Conservation (phyloP, 73 alveolate genomes). For the Paraurostyla sp. region DNA sequence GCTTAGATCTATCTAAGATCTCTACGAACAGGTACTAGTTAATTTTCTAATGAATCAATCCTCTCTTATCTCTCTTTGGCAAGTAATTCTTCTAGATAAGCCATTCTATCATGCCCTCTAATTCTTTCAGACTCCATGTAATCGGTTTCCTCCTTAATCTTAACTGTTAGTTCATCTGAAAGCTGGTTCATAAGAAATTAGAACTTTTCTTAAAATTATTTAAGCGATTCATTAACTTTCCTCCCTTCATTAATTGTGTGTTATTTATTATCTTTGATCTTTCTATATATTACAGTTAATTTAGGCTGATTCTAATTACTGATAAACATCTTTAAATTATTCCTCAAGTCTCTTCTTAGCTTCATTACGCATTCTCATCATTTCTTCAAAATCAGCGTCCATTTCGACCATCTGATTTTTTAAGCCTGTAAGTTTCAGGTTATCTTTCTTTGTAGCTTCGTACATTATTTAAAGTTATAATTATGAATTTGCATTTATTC, state of each 20-base stretch:
- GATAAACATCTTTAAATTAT: conserved; percentile 86
- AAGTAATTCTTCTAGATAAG: conserved; percentile 71
- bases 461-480: conserved; percentile 56
- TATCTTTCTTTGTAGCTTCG: conserved; percentile 79
- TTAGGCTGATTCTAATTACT: conserved; percentile 19
- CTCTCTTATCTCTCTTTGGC: conserved; percentile 86
- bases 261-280: conserved; percentile 84
- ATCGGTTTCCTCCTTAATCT: conserved; percentile 72
- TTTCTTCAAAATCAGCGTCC: conserved; percentile 86
- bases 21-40: conserved; percentile 76
- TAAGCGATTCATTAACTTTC: conserved; percentile 82
- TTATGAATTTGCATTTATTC: background rate
- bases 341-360: conserved; percentile 87
- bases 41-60: conserved; percentile 78
- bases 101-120: conserved; percentile 77
- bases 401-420: conserved; percentile 87
- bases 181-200: conserved; percentile 75
- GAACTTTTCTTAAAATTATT: conserved; percentile 82
- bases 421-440: conserved; percentile 86
- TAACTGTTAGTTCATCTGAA: conserved; percentile 3
- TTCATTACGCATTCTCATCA: conserved; percentile 90
- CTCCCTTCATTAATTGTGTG: conserved; percentile 86
- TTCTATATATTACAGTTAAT: conserved; percentile 17
- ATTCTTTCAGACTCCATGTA: conserved; percentile 76
- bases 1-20: conserved; percentile 59